Base-by-base conservation (phyloP, 106 monocot species). In the Apostasia shenzhenica region DNA sequence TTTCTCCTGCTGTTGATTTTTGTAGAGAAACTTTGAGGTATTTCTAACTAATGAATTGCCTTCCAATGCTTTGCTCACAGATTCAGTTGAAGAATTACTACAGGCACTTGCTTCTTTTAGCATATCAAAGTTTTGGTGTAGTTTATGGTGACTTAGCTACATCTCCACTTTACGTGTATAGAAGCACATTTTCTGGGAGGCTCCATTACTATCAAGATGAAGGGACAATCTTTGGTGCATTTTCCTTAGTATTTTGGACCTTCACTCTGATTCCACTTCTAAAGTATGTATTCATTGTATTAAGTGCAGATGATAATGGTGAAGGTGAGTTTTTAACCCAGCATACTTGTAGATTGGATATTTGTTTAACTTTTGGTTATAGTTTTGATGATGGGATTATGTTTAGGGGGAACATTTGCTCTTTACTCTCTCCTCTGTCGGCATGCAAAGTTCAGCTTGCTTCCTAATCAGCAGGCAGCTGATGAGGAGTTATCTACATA, bases 401-500 rank as follows among this genome's bases (percentile, higher is more conserved):
- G 2, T 52, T 6, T 48, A 86, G 86, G 86, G 46, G 86, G 86
- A 53, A 79, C 86, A 6, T 82, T 82, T 80, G 86, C 86, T 68
- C 57, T 86, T 3, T 86, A 86, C 58, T 82, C 86, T 9, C 82
- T 86, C n/a, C 82, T 86, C 37, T 86, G 86, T 74, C 76, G 86
- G 42, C 86, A 86, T 74, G 86, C 82, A 26, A 86, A 80, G 62
- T 71, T 86, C 40, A 80, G 82, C 62, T 69, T 86, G 80, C 82
- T 86, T 67, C 86, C 86, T 26, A 86, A 86, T 65, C 86, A 82
- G 63, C 86, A 86, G 63, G 76, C 86, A 41, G 86, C 86, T 48
- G 86, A 86, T 72, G 86, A 86, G 74, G 86, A 86, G 49, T 66
- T 86, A 14, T 82, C 86, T 3, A 82, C 82, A 62, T 86, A 86